A percentile compares a stretch with the other conserved stretches of the same genome.
Conservation (phyloP, 2,329 filamentous ascomycete species). For the Bipolaris victoriae region DNA sequence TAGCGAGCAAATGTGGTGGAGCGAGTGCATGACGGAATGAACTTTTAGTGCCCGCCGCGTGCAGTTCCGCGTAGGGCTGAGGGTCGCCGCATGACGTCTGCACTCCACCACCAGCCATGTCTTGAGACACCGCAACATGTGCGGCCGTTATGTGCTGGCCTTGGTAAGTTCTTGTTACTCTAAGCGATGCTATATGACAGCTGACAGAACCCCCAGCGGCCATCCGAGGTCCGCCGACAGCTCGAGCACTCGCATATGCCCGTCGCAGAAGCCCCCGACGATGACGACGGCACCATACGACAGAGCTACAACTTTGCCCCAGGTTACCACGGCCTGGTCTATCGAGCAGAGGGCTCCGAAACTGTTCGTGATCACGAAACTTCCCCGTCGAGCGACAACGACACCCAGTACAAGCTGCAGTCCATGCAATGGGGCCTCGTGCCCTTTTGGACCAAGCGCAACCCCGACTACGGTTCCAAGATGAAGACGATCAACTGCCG, state of each 20-base stretch:
- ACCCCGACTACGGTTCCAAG: constrained; percentile 76
- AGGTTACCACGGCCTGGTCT: constrained; percentile 82
- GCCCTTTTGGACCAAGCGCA: constrained; percentile 89
- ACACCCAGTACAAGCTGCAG: constrained; percentile 78
- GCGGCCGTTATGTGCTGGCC: constrained; percentile 69
- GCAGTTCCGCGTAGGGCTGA: constrained; percentile 38
- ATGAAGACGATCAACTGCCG: constrained; percentile 95
- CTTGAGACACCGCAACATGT: constrained; percentile 58
- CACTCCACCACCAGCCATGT: constrained; percentile 34
- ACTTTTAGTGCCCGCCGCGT: constrained; percentile 37
- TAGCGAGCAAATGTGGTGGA: constrained; percentile 22
- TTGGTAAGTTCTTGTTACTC: constrained; percentile 56
- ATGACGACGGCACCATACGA: constrained; percentile 68
- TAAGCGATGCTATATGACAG: not conserved
- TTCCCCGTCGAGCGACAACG: constrained; percentile 15
- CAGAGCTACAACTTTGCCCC: constrained; percentile 94
- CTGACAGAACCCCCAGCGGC: constrained; percentile 61
- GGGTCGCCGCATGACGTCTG: constrained; percentile 41
- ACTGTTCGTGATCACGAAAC: constrained; percentile 53
- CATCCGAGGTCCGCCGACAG: constrained; percentile 75
- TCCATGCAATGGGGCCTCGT: constrained; percentile 96
- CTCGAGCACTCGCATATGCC: constrained; percentile 77
- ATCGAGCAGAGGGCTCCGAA: constrained; percentile 74
- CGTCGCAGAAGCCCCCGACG: constrained; percentile 71
- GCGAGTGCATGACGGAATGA: constrained; percentile 30